phyloP scores from a whole-genome alignment of 2,329 filamentous ascomycete genomes.

The Penicillium sp. region DNA sequence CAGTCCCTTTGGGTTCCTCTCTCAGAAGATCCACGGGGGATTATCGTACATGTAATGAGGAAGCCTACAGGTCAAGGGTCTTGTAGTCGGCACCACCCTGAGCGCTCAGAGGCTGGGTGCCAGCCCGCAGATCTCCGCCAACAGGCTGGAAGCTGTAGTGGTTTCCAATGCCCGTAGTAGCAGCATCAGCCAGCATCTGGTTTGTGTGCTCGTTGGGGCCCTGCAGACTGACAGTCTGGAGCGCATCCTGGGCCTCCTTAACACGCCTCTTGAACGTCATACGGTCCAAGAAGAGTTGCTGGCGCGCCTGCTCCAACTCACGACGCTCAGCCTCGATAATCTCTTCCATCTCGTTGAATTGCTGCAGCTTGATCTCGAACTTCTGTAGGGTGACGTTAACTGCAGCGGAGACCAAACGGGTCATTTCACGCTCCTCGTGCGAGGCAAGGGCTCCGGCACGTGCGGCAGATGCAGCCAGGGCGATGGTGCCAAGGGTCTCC shows the following conservation, averaged over 20 bases:
- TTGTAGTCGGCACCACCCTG: conserved; percentile 45
- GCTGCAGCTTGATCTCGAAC: conserved; percentile 89
- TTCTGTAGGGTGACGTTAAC: conserved; percentile 95
- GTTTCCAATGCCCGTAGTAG: conserved; percentile 38
- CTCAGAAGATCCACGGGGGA: conserved; percentile 19
- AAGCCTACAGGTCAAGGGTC: conserved; percentile 42
- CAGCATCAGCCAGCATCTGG: conserved; percentile 37
- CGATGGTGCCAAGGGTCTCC: conserved; percentile 66
- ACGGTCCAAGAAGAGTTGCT: conserved; percentile 91
- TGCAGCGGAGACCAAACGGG: conserved; percentile 83
- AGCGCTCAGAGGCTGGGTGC: conserved; percentile 43
- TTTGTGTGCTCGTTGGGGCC: conserved; percentile 44
- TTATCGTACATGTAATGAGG: conserved; percentile 28
- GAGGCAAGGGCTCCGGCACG: conserved; percentile 86
- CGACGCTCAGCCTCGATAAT: conserved; percentile 88
- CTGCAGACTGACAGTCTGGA: conserved; percentile 50
- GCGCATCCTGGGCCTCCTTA: conserved; percentile 73
- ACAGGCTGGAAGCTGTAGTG: conserved; percentile 44
- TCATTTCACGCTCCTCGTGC: conserved; percentile 96
- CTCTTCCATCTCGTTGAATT: conserved; percentile 94
- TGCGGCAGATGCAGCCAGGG: conserved; percentile 80
- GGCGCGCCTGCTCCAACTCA: conserved; percentile 85
- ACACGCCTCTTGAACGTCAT: conserved; percentile 87
- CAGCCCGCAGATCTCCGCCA: conserved; percentile 31
- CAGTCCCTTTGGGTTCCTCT: conserved; percentile 12